Percentiles rank a stretch among this genome's conserved stretches.
Conservation (phyloP, 345 rosid species). For the Brassica cretica region DNA sequence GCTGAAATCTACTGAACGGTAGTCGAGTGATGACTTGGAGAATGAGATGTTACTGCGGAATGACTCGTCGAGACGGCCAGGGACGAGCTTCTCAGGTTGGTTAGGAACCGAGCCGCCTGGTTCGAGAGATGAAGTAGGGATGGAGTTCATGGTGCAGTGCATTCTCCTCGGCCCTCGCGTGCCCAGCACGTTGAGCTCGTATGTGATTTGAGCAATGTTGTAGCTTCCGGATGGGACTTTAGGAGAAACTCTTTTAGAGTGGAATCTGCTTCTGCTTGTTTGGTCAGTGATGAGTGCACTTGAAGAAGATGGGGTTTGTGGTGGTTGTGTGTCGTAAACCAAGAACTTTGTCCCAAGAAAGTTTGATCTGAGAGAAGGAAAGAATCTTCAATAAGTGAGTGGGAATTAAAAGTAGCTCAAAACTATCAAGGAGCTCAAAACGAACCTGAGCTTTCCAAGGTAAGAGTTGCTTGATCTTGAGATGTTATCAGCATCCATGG, state of each 20-base stretch:
- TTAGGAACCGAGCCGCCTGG: slow-evolving; percentile 58
- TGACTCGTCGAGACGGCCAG: slow-evolving; percentile 46
- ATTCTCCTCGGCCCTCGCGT: slow-evolving; percentile 67
- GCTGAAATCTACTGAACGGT: slow-evolving; percentile 55
- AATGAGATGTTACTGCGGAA: slow-evolving; percentile 61
- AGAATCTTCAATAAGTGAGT: not conserved
- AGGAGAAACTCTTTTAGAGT: slow-evolving; percentile 63
- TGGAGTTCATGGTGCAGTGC: slow-evolving; percentile 67
- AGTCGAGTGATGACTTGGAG: slow-evolving; percentile 54
- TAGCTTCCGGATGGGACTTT: slow-evolving; percentile 67
- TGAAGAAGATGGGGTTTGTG: slow-evolving; percentile 39
- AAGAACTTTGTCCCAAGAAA: slow-evolving; percentile 69
- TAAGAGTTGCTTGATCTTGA: slow-evolving; percentile 67
- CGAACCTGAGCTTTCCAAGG: slow-evolving; percentile 68
- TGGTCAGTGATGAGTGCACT: slow-evolving; percentile 47
- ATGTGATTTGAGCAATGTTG: slow-evolving; percentile 56
- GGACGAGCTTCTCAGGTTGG: slow-evolving; percentile 55
- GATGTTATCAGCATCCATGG: slow-evolving; percentile 69
- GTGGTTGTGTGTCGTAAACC: slow-evolving; percentile 66
- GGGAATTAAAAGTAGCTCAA: too few species aligned
- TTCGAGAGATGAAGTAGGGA: slow-evolving; percentile 57
- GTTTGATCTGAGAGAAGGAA: slow-evolving; percentile 50
- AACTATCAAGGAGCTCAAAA: not conserved
- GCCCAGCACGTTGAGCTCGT: slow-evolving; percentile 64
- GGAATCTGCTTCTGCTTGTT: slow-evolving; percentile 54